These are phyloP conservation scores for Yarrowia galli DNA, from an alignment of 1,139 yeast genomes.

Conservation along the genomic window DNA sequence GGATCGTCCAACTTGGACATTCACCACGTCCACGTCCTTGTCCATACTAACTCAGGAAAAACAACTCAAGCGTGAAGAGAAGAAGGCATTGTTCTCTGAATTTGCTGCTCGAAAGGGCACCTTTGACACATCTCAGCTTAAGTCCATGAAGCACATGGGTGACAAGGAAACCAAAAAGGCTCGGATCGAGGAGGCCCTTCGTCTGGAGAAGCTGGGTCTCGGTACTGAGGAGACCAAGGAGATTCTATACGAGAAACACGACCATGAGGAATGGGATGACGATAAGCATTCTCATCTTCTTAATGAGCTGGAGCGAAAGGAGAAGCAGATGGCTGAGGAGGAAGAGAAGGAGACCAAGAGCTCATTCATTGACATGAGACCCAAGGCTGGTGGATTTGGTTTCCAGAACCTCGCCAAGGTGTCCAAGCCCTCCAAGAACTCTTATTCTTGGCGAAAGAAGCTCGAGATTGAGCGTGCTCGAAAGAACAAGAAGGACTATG, in stretches of 20 bases:
- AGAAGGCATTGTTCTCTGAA: conserved; percentile 76
- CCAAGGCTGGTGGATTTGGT: conserved; percentile 77
- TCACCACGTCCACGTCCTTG: neutral
- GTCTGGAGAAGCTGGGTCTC: conserved; percentile 75
- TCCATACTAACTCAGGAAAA: conserved; percentile 58
- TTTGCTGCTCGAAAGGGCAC: conserved; percentile 59
- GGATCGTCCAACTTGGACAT: neutral
- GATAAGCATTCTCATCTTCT: conserved; percentile 45
- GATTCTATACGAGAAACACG: conserved; percentile 73
- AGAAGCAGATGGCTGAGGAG: conserved; percentile 37
- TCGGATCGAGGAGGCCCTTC: conserved; percentile 75
- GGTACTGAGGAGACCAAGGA: conserved; percentile 68
- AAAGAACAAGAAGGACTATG: conserved; percentile 55
- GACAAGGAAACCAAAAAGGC: conserved; percentile 69
- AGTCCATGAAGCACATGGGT: conserved; percentile 79
- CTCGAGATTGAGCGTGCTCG: conserved; percentile 57
- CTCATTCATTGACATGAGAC: conserved; percentile 76
- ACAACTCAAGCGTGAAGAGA: conserved; percentile 89
- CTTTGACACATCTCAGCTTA: conserved; percentile 71
- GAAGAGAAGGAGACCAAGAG: conserved; percentile 50
- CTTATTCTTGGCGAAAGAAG: conserved; percentile 65
- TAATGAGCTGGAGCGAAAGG: conserved; percentile 41
- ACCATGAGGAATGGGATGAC: conserved; percentile 68
- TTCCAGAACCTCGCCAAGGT: conserved; percentile 64
- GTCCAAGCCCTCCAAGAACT: conserved; percentile 56